These are phyloP conservation scores for Telfairia occidentalis DNA, from an alignment of 331 rosid species.

Conservation along the genomic window DNA sequence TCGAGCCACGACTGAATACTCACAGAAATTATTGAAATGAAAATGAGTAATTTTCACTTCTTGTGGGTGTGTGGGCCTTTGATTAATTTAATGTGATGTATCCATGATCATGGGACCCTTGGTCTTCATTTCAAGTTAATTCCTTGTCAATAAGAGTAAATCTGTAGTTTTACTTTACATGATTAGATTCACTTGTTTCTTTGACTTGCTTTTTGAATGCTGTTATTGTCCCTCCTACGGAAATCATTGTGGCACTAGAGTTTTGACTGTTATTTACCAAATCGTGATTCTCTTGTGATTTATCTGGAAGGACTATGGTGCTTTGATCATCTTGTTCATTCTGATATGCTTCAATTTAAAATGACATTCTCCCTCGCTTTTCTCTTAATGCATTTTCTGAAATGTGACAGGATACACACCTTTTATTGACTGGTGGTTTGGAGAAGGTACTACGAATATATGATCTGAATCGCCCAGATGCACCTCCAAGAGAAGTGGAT, in stretches of 20 bases:
- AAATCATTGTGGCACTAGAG: neutral
- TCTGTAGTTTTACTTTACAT: neutral
- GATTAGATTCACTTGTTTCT: neutral
- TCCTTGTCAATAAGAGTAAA: neutral
- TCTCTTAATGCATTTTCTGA: neutral
- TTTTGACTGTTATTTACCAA: neutral
- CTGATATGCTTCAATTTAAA: neutral
- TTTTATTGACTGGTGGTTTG: conserved; percentile 82
- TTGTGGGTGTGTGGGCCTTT: neutral
- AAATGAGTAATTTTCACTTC: neutral
- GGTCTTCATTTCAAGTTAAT: neutral
- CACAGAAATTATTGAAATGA: neutral
- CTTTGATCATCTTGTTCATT: neutral
- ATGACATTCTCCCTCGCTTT: neutral
- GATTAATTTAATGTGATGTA: neutral
- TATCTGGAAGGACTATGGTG: neutral
- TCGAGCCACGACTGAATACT: neutral
- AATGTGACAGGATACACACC: conserved; percentile 67
- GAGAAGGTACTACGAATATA: conserved; percentile 87
- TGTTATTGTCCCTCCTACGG: neutral
- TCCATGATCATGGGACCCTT: neutral
- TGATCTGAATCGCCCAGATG: conserved; percentile 94
- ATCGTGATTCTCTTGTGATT: neutral
- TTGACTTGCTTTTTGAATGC: neutral
- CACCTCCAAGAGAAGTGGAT: conserved; percentile 86